Conservation (phyloP, 164 flowering plant genomes). For the Aristolochia contorta region DNA sequence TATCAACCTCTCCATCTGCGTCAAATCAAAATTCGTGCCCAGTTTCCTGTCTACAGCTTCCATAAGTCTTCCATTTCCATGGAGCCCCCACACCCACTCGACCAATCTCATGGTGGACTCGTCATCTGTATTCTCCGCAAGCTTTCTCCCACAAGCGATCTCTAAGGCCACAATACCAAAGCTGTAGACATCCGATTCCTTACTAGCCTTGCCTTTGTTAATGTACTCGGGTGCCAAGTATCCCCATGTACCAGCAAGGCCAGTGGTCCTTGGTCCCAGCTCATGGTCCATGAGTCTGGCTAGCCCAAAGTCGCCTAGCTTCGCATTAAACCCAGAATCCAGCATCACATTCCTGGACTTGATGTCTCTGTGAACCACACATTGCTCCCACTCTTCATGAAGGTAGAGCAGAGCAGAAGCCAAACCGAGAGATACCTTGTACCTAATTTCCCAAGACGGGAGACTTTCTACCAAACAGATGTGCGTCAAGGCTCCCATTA, state of each 20-base stretch:
- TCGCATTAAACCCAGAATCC: slow-evolving; percentile 14
- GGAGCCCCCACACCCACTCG: slow-evolving; percentile 37
- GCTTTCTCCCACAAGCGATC: slow-evolving; percentile 32
- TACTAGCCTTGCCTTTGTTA: slow-evolving; percentile 29
- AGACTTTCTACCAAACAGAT: slow-evolving; percentile 15
- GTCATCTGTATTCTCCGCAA: slow-evolving; percentile 7
- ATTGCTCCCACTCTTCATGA: slow-evolving; percentile 43
- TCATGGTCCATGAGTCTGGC: slow-evolving; percentile 5
- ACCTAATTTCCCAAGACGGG: background rate
- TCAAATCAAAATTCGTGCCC: slow-evolving; percentile 3
- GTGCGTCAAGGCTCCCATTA: slow-evolving; percentile 43
- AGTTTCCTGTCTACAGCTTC: slow-evolving; percentile 14
- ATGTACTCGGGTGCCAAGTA: slow-evolving; percentile 45
- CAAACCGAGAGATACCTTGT: slow-evolving; percentile 2
- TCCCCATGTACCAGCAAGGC: slow-evolving; percentile 41
- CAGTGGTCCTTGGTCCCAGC: slow-evolving; percentile 13
- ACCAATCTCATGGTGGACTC: slow-evolving; percentile 14
- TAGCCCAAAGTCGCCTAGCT: slow-evolving; percentile 7
- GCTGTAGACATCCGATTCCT: slow-evolving; percentile 43
- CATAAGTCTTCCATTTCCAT: slow-evolving; percentile 19
- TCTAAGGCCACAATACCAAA: slow-evolving; percentile 41
- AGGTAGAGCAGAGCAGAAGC: slow-evolving; percentile 23
- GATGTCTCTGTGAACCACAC: slow-evolving; percentile 44
- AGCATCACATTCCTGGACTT: slow-evolving; percentile 51
- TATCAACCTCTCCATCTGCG: slow-evolving; percentile 18